Conservation (phyloP, 225 moss, liverwort and hornwort genomes). For the Pseudoscleropodium purum region DNA sequence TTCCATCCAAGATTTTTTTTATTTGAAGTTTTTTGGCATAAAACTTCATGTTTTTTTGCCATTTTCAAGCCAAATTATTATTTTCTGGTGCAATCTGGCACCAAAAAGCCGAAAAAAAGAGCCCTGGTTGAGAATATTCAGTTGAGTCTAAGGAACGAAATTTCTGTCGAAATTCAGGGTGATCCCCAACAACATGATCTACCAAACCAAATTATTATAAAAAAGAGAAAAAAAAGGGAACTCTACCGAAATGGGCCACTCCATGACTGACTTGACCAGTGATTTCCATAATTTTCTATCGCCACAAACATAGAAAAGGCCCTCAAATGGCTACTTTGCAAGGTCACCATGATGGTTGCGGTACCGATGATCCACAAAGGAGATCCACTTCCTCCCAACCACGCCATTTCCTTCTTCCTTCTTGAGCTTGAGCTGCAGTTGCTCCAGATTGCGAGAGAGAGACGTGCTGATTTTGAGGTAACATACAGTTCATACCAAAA, state of each 20-base stretch:
- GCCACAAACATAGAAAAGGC: not conserved
- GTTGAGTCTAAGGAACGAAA: not conserved
- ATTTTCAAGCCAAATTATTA: too few relatives aligned
- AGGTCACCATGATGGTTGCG: not conserved
- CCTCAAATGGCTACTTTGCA: not conserved
- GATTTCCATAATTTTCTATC: not conserved
- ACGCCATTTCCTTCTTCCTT: not conserved
- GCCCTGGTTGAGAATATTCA: not conserved
- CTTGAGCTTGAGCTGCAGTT: not conserved
- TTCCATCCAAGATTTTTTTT: too few relatives aligned
- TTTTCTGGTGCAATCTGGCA: too few relatives aligned
- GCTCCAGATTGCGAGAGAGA: not conserved
- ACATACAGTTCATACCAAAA: not conserved
- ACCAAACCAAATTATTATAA: not conserved
- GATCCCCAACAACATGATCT: not conserved
- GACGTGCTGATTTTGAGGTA: not conserved
- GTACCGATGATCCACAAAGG: not conserved
- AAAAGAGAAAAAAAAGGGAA: accelerated
- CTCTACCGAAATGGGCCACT: not conserved
- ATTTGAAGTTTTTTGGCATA: too few relatives aligned
- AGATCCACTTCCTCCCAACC: not conserved
- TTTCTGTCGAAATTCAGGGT: not conserved
- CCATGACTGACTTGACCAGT: not conserved
- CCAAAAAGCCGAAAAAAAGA: too few relatives aligned
- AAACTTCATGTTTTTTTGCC: too few relatives aligned